A percentile compares a stretch with the other conserved stretches of the same genome.
Evolutionary conservation across 2,329 filamentous ascomycete species (phyloP).

Genomic region (Paecilomyces variotii): DNA sequence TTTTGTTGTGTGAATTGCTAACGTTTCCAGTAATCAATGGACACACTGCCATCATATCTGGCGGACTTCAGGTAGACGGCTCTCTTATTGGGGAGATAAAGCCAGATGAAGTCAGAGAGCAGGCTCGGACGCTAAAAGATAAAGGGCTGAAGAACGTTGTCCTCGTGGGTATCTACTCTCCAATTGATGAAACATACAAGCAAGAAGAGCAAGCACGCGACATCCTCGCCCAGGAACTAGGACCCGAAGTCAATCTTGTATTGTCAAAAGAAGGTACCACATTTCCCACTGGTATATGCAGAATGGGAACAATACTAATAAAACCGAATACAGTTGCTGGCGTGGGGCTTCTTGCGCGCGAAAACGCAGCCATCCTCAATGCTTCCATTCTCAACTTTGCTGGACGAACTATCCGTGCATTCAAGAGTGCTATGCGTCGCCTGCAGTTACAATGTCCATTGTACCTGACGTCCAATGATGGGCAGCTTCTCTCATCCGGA

Average conservation of each 20-base stretch:
- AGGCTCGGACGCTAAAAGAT: slow-evolving; percentile 1
- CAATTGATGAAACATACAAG: slow-evolving; percentile 5
- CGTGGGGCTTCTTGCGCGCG: slow-evolving; percentile 46
- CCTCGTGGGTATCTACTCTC: slow-evolving; percentile 5
- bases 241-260: slow-evolving; percentile 1
- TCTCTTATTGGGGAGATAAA: slow-evolving; percentile 2
- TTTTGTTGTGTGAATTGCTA: neutral
- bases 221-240: slow-evolving; percentile 1
- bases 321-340: slow-evolving; percentile 40
- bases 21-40: slow-evolving; percentile 2
- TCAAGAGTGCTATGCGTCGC: slow-evolving; percentile 44
- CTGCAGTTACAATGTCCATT: slow-evolving; percentile 47
- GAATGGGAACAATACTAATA: slow-evolving; percentile 27
- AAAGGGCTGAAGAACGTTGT: slow-evolving; percentile 5
- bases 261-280: slow-evolving; percentile 1
- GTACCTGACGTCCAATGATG: slow-evolving; percentile 58
- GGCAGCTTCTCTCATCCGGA: slow-evolving; percentile 49
- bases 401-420: slow-evolving; percentile 48
- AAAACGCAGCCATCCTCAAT: slow-evolving; percentile 59
- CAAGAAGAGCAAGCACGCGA: slow-evolving; percentile 4
- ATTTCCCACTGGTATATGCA: neutral
- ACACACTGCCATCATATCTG: slow-evolving; percentile 3
- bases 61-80: slow-evolving; percentile 5
- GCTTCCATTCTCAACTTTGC: slow-evolving; percentile 54
- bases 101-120: neutral